phyloP scores from a whole-genome alignment of 2,329 filamentous ascomycete genomes.

The Nothophaeocryptopus gaeumannii region DNA sequence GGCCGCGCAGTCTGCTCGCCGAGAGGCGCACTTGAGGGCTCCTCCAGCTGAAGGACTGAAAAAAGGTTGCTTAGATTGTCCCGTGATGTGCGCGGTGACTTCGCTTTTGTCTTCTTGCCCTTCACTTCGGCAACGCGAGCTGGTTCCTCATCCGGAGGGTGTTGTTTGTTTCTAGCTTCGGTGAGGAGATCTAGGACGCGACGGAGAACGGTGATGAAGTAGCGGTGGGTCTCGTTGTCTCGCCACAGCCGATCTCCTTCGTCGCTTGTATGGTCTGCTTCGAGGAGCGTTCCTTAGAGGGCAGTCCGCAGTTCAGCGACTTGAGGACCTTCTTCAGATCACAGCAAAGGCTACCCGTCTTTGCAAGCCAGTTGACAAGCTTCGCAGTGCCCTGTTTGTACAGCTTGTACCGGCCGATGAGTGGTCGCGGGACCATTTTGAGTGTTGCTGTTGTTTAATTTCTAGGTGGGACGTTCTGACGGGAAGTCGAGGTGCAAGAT shows the following conservation, averaged over 20 bases:
- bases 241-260: neutral
- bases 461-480: too few relatives aligned
- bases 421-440: neutral
- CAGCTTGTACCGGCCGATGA: constrained; percentile 1
- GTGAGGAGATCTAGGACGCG: neutral
- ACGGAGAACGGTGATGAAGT: constrained; percentile 12
- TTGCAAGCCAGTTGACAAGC: constrained; percentile 10
- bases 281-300: too few relatives aligned
- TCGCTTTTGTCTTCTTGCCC: neutral
- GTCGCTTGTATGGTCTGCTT: neutral
- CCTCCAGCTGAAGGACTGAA: constrained; percentile 3
- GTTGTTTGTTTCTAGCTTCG: neutral
- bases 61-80: constrained; percentile 1
- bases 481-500: too few relatives aligned
- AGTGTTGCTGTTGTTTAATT: too few relatives aligned
- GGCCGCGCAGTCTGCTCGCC: neutral
- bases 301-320: neutral
- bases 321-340: constrained; percentile 5
- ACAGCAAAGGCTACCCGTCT: constrained; percentile 6
- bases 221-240: constrained; percentile 12
- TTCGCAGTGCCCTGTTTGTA: constrained; percentile 11
- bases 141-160: neutral
- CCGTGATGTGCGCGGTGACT: neutral
- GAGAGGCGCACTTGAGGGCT: neutral
- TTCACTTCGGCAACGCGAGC: neutral